Conservation (phyloP, 1,139 yeast genomes). For the Arxiozyma slooffiae region DNA sequence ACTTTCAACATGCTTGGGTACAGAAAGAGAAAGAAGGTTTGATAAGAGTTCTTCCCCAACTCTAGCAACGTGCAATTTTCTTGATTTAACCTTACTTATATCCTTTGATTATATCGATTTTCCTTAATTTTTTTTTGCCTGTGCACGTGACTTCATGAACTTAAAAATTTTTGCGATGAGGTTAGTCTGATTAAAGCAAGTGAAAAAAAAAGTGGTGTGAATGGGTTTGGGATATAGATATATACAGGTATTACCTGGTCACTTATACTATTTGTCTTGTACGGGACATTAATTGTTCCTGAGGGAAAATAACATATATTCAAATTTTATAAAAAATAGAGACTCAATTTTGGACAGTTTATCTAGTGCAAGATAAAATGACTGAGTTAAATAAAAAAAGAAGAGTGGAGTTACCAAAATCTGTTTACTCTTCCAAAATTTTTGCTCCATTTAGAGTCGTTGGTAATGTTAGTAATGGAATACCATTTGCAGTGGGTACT, state of each 20-base stretch:
- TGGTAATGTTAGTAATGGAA: conserved; percentile 66
- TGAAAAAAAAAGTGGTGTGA: background rate
- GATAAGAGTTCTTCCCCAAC: background rate
- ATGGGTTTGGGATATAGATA: too few species aligned
- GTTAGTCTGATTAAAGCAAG: background rate
- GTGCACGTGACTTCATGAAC: background rate
- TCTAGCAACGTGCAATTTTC: background rate
- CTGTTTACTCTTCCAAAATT: conserved; percentile 33
- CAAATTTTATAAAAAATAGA: too few species aligned
- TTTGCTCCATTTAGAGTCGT: conserved; percentile 50
- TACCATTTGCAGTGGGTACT: conserved; percentile 81
- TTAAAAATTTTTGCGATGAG: conserved; percentile 3
- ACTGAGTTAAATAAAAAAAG: conserved; percentile 10
- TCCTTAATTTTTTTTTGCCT: background rate
- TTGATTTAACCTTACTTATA: too few species aligned
- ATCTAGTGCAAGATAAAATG: background rate
- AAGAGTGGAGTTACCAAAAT: conserved; percentile 2
- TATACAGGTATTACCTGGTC: background rate
- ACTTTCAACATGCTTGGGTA: background rate
- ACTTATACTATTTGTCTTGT: background rate
- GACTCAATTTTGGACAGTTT: background rate
- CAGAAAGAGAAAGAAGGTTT: too few species aligned
- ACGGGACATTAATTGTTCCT: background rate
- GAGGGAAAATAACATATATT: too few species aligned
- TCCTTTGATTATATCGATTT: background rate